Evolutionary conservation across 2,329 filamentous ascomycete species (phyloP).

Genomic region (Arachnopeziza araneosa): DNA sequence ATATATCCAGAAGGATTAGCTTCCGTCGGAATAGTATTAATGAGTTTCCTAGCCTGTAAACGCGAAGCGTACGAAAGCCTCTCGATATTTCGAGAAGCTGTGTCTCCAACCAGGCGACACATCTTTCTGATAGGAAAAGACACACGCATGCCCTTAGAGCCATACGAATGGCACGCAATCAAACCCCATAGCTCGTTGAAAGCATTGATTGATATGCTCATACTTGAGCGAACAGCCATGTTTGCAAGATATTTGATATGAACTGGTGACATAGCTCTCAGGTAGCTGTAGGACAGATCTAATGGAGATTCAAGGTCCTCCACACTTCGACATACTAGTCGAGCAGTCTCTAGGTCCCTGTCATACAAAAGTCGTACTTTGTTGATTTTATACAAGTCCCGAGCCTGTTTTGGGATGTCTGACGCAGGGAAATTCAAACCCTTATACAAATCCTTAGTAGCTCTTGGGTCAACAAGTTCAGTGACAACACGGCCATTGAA

Average conservation of each 20-base stretch:
- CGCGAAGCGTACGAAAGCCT: constrained; percentile 79
- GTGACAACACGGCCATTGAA: constrained; percentile 87
- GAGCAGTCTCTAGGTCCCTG: constrained; percentile 70
- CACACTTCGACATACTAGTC: constrained; percentile 71
- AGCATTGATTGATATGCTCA: constrained; percentile 89
- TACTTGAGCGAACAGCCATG: constrained; percentile 89
- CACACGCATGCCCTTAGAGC: constrained; percentile 74
- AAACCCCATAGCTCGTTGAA: constrained; percentile 84
- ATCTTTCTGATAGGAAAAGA: constrained; percentile 89
- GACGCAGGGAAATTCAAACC: constrained; percentile 77
- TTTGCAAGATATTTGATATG: constrained; percentile 82
- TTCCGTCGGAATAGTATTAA: constrained; percentile 76
- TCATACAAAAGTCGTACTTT: constrained; percentile 86
- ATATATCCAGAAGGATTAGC: constrained; percentile 86
- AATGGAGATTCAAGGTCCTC: constrained; percentile 70
- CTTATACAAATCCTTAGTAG: constrained; percentile 58
- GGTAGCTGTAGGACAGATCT: constrained; percentile 66
- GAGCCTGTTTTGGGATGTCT: constrained; percentile 78
- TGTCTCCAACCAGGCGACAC: constrained; percentile 82
- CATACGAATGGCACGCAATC: constrained; percentile 82
- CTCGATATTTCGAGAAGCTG: constrained; percentile 81
- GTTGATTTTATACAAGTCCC: constrained; percentile 86
- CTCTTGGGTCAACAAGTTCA: constrained; percentile 74
- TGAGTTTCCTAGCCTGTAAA: constrained; percentile 79
- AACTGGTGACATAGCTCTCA: constrained; percentile 86